phyloP scores from a whole-genome alignment of 2,329 filamentous ascomycete genomes.

The Corynespora cassiicola region DNA sequence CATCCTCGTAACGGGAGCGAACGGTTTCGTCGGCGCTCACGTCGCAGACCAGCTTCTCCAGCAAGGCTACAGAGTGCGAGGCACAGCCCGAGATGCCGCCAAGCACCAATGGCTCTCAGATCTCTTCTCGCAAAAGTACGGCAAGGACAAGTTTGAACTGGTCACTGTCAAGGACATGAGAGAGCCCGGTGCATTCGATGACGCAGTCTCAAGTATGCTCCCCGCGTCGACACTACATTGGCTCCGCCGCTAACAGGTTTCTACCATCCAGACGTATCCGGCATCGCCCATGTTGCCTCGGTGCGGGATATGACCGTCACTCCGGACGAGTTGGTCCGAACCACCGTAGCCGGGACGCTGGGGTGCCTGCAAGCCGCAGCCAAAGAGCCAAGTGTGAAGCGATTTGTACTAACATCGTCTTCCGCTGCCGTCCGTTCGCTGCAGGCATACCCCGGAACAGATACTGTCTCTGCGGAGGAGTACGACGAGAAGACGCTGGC shows the following conservation, averaged over 20 bases:
- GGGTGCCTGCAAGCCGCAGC: constrained; percentile 50
- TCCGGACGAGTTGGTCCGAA: constrained; percentile 22
- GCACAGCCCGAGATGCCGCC: constrained; percentile 29
- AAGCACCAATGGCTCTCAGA: constrained; percentile 31
- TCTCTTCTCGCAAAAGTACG: constrained; percentile 27
- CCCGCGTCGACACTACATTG: constrained; percentile 3
- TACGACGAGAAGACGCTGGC: constrained; percentile 42
- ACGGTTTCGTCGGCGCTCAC: constrained; percentile 39
- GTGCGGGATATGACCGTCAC: constrained; percentile 51
- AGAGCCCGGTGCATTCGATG: constrained; percentile 26
- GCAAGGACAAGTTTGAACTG: constrained; percentile 26
- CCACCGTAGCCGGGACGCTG: constrained; percentile 43
- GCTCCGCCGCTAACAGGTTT: constrained; percentile 1
- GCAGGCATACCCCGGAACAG: constrained; percentile 36
- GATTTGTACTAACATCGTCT: constrained; percentile 52
- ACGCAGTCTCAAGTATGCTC: constrained; percentile 24
- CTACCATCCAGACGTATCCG: constrained; percentile 39
- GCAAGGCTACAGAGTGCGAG: constrained; percentile 38
- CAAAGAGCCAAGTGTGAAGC: constrained; percentile 48
- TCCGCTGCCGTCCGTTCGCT: constrained; percentile 33
- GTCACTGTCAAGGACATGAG: constrained; percentile 29
- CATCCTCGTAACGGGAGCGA: constrained; percentile 39
- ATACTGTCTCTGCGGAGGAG: constrained; percentile 31
- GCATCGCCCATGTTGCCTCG: constrained; percentile 54
- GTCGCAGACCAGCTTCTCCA: constrained; percentile 38